phyloP scores from a whole-genome alignment of 2,329 filamentous ascomycete genomes.

The Nakataea oryzae region DNA sequence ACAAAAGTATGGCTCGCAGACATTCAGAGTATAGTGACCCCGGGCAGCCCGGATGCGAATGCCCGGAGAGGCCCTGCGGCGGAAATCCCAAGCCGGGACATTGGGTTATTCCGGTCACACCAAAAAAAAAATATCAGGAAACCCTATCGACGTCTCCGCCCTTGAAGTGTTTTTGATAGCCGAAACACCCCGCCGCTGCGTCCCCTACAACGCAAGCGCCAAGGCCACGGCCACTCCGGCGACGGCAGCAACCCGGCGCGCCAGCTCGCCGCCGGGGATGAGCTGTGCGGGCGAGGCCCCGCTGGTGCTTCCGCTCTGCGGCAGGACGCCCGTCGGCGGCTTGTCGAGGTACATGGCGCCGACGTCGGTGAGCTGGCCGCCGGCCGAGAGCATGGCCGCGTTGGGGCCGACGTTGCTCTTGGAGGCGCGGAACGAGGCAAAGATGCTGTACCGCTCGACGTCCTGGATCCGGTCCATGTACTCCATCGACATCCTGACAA shows the following conservation, averaged over 20 bases:
- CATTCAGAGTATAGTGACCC: neutral
- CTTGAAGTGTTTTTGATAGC: too few species aligned
- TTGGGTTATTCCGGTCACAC: too few species aligned
- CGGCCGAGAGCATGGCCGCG: conserved; percentile 56
- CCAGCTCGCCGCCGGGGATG: neutral
- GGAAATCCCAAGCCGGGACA: too few species aligned
- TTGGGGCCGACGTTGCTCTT: conserved; percentile 68
- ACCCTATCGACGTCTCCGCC: too few species aligned
- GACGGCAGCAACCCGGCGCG: neutral
- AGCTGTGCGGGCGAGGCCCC: neutral
- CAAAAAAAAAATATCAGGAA: too few species aligned
- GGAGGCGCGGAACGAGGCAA: conserved; percentile 60
- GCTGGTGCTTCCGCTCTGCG: conserved; percentile 10
- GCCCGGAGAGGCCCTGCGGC: neutral
- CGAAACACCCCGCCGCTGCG: too few species aligned
- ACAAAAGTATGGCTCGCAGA: neutral
- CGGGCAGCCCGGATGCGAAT: neutral
- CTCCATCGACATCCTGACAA: conserved; percentile 55
- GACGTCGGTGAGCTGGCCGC: conserved; percentile 63
- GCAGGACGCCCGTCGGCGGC: conserved; percentile 31
- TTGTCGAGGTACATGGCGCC: conserved; percentile 67
- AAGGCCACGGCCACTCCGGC: neutral
- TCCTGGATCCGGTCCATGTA: conserved; percentile 57
- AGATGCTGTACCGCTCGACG: conserved; percentile 62
- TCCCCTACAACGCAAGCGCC: neutral